Conservation (phyloP, 192 early-diverging fungal genomes). For the Backusella tuberculispora region DNA sequence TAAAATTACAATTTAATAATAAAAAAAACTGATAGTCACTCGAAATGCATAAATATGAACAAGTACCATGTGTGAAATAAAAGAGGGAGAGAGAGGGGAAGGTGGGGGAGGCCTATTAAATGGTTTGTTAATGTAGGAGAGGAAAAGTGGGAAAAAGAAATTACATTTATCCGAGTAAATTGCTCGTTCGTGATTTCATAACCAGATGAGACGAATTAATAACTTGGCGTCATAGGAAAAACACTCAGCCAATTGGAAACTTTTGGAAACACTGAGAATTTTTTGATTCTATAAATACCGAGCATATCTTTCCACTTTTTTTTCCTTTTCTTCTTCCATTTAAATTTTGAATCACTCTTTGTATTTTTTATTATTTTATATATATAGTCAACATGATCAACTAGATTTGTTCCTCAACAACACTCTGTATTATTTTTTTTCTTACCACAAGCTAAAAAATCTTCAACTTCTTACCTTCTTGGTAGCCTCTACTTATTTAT, state of each 20-base stretch:
- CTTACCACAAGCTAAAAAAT: conserved; percentile 9
- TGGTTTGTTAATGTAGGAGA: neutral
- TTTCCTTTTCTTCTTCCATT: conserved; percentile 6
- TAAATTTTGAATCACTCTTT: conserved; percentile 11
- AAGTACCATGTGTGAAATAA: conserved; percentile 12
- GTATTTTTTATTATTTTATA: conserved; percentile 15
- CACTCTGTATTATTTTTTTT: conserved; percentile 7
- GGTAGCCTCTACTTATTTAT: conserved; percentile 7
- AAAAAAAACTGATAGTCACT: conserved; percentile 15
- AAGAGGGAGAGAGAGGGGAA: neutral
- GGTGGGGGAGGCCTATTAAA: conserved; percentile 9
- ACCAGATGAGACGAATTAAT: conserved; percentile 15
- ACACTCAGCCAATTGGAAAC: neutral
- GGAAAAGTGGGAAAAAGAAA: neutral
- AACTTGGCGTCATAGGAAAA: conserved; percentile 8
- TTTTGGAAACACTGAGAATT: neutral
- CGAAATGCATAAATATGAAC: conserved; percentile 12
- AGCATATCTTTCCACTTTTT: conserved; percentile 1
- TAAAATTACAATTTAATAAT: conserved; percentile 4
- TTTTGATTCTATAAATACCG: conserved; percentile 12
- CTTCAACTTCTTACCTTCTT: conserved; percentile 2
- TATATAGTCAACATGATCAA: conserved; percentile 21
- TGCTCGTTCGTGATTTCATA: conserved; percentile 11
- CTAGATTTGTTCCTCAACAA: conserved; percentile 15
- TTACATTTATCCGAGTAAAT: neutral